Base-by-base conservation (phyloP, 208 protist species). In the Phytomonas sp. region DNA sequence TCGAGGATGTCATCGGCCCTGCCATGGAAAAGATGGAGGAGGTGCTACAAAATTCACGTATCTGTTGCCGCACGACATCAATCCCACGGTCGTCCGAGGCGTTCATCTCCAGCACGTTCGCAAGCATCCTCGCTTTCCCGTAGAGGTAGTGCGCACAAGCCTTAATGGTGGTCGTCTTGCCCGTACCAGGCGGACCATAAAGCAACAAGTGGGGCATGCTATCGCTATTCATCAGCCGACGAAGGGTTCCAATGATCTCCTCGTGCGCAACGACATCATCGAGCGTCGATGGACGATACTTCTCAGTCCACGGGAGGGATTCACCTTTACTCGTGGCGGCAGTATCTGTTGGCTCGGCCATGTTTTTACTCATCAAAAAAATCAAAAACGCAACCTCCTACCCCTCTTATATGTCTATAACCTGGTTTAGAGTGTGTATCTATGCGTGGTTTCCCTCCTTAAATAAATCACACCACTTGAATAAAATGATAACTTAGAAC, bases 81-180 rank as follows among this genome's bases (percentile, higher is more conserved):
- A 99, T 99, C 69, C 98, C 98, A 40, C 99, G 87, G 62, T 99
- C 98, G 75, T 99, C 99, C 0, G 98, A 99, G 11, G 99, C 99
- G 76, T 99, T 99, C 67, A 99, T 89, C 72, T 98, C 94, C n/a
- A 98, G 81, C 56, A 97, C 87, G 68, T 93, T 89, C 2, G 80
- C 80, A 4, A 81, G 81, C 28, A 89, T 78, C 28, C 97, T 96
- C 32, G 96, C 94, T 8, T 90, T 85, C 26, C 96, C 97, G 88
- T 97, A 99, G 8, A 99, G 75, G 53, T 98, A 72, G 34, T 85
- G 70, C 7, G 97, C 96, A 26, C 95, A 87, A 6, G 92, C 92
- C 60, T 88, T 85, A 53, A 97, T 87, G 23, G 91, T 95, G 28
- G 86, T 96, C 33, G 94, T 96, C 78, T 97, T 97, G 33, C 90